Conservation (phyloP, 805 yeast species). For the Cyberlindnera veronae region DNA sequence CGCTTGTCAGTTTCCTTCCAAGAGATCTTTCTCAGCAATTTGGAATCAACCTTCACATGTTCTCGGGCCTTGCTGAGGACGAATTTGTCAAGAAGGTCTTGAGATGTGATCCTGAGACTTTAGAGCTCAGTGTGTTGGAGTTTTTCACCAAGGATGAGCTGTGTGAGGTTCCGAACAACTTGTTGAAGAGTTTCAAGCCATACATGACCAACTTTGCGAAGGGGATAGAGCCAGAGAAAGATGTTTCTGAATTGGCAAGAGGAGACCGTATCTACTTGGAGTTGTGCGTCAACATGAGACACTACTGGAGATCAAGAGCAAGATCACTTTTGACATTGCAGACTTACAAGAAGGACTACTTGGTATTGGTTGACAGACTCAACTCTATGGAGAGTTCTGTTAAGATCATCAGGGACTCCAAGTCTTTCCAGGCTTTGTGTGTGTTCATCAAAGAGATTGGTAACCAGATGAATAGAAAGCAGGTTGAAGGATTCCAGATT, state of each 20-base stretch:
- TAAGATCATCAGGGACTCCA: conserved; percentile 59
- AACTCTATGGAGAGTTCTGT: conserved; percentile 72
- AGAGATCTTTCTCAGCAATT: conserved; percentile 91
- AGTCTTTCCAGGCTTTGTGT: conserved; percentile 65
- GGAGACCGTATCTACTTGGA: conserved; percentile 85
- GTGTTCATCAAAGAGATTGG: conserved; percentile 89
- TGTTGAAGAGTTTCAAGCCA: conserved; percentile 73
- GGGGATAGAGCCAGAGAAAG: conserved; percentile 52
- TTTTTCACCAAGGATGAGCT: conserved; percentile 76
- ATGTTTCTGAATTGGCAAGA: conserved; percentile 73
- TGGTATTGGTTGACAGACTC: conserved; percentile 64
- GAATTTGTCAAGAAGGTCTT: conserved; percentile 69
- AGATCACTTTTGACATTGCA: conserved; percentile 72
- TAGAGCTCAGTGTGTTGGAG: conserved; percentile 73
- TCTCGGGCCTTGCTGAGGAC: conserved; percentile 55
- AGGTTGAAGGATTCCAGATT: conserved; percentile 88
- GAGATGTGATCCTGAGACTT: conserved; percentile 68
- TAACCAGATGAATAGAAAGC: conserved; percentile 95
- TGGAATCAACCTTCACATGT: conserved; percentile 87
- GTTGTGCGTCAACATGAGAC: conserved; percentile 75
- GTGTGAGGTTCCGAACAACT: conserved; percentile 66
- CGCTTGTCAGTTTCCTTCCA: conserved; percentile 61
- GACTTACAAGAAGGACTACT: conserved; percentile 74
- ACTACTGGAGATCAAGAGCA: conserved; percentile 91
- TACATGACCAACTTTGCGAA: conserved; percentile 63